Percentiles rank a stretch among this genome's conserved stretches.
phyloP scores from a whole-genome alignment of 768 basidiomycete genomes.

The Boletellus ananiceps region DNA sequence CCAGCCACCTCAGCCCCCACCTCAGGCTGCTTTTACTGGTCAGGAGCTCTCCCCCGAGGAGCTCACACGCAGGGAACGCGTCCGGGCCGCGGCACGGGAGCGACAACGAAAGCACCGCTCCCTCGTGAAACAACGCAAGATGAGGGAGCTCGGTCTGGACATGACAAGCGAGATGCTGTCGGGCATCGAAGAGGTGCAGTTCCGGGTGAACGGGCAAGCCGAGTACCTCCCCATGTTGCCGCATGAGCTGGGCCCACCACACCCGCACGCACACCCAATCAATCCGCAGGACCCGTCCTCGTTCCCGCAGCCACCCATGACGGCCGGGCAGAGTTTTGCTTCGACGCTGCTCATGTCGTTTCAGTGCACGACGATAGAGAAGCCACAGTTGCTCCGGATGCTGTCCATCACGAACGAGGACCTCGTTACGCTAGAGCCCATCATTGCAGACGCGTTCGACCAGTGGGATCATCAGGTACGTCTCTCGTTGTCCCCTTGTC shows the following conservation, averaged over 20 bases:
- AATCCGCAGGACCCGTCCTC: slow-evolving; percentile 54
- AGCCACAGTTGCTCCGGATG: slow-evolving; percentile 68
- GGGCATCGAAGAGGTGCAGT: slow-evolving; percentile 63
- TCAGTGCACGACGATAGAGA: slow-evolving; percentile 67
- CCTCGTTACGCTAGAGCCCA: slow-evolving; percentile 68
- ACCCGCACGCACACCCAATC: slow-evolving; percentile 25
- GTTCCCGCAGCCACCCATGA: slow-evolving; percentile 44
- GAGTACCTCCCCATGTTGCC: slow-evolving; percentile 34
- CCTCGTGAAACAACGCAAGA: slow-evolving; percentile 73
- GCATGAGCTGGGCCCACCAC: slow-evolving; percentile 25
- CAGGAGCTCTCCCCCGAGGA: slow-evolving; percentile 58
- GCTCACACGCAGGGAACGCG: slow-evolving; percentile 58
- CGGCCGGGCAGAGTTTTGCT: slow-evolving; percentile 75
- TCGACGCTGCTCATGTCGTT: slow-evolving; percentile 74
- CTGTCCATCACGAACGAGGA: slow-evolving; percentile 77
- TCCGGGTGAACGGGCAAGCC: slow-evolving; percentile 47
- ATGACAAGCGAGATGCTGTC: slow-evolving; percentile 72
- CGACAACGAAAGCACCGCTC: slow-evolving; percentile 79
- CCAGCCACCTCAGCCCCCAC: slow-evolving; percentile 26
- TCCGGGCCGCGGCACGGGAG: slow-evolving; percentile 73
- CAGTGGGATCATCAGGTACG: slow-evolving; percentile 79
- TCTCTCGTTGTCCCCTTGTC: neutral
- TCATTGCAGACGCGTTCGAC: slow-evolving; percentile 82
- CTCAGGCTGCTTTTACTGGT: slow-evolving; percentile 22
- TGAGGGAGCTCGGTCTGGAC: slow-evolving; percentile 77